Evolutionary conservation across 352 stramenopile genomes (phyloP), one percentile per base, ranked within the genome.

Genomic region (Phytophthora litchii): DNA sequence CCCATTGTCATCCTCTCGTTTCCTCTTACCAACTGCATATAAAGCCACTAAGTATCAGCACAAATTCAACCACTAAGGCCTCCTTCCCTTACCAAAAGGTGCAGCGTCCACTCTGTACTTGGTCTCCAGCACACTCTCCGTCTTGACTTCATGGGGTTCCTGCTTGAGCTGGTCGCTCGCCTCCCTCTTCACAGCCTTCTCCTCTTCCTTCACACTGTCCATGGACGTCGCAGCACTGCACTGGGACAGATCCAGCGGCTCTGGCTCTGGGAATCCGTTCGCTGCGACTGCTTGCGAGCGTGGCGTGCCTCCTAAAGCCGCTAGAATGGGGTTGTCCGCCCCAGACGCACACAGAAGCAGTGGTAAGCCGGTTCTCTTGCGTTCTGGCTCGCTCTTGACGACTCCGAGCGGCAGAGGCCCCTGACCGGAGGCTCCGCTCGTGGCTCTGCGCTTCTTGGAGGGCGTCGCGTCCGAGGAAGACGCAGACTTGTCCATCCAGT

Each of bases 291-390:
- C 57, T 11, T 72, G 46, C 9, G 64, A 67, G 27, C 76, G 70
- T 25, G 78, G 80, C 7, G 83, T 90, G 27, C 80, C 78, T 27
- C 83, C 83, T 14, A 92, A 43, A 11, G 80, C 83, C 4, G 66
- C 67, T 10, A 92, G 65, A 34, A 90, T 73, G 42, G 80, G 83
- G 54, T 92, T 92, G 38, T 92, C 74, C 4, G 36, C 54, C 42
- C 21, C 59, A 11, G 58, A 40, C 5, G 58, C 27, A n/a, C 67
- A 70, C 20, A 72, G 50, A 20, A 76, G 57, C 36, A 66, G 46
- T 20, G 58, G 61, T 1, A 67, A 43, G 21, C 51, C 47, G 16
- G 31, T 35, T 17, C 54, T 60, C 17, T 59, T 63, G 25, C 49
- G 50, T 23, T 47, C 38, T 32, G 36, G 42, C 46, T 48, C 54